Evolutionary conservation across 371 early-diverging fungal genomes (phyloP), one percentile per base, ranked within the genome.

Genomic region (Entomophthora muscae): DNA sequence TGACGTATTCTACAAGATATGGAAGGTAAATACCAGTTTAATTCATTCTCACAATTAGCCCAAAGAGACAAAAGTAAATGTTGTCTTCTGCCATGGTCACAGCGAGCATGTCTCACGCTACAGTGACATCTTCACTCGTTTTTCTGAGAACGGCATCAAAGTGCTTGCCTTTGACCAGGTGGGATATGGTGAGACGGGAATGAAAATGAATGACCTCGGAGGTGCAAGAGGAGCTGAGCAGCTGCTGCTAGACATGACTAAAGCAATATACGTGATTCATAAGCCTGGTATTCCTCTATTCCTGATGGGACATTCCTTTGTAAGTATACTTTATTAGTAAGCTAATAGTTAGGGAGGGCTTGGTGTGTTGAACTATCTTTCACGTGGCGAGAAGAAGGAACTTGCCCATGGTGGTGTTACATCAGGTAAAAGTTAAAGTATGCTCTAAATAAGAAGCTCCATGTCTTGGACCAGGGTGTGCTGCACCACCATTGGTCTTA

Each of bases 1-100:
- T n/a, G n/a, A n/a, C n/a, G n/a, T n/a, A n/a, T n/a, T n/a, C n/a
- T n/a, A n/a, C n/a, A n/a, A n/a, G n/a, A n/a, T n/a, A n/a, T n/a
- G n/a, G n/a, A n/a, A n/a, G n/a, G n/a, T n/a, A n/a, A n/a, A n/a
- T n/a, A n/a, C n/a, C n/a, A n/a, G n/a, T n/a, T n/a, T n/a, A n/a
- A n/a, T n/a, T n/a, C n/a, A n/a, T n/a, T n/a, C n/a, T n/a, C n/a
- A n/a, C n/a, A n/a, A n/a, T n/a, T n/a, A n/a, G n/a, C n/a, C n/a
- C n/a, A n/a, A n/a, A n/a, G n/a, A n/a, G n/a, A n/a, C n/a, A n/a
- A n/a, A n/a, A n/a, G n/a, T n/a, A n/a, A n/a, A n/a, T n/a, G n/a
- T n/a, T n/a, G 78, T 81, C 26, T 70, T 83, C 66, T 65, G 83
- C 62, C 85, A 85, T 64, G 85, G 85, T 42, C 77, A 83, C 61